phyloP scores from a whole-genome alignment of 2,329 filamentous ascomycete species.

The Berkeleyomyces basicola region DNA sequence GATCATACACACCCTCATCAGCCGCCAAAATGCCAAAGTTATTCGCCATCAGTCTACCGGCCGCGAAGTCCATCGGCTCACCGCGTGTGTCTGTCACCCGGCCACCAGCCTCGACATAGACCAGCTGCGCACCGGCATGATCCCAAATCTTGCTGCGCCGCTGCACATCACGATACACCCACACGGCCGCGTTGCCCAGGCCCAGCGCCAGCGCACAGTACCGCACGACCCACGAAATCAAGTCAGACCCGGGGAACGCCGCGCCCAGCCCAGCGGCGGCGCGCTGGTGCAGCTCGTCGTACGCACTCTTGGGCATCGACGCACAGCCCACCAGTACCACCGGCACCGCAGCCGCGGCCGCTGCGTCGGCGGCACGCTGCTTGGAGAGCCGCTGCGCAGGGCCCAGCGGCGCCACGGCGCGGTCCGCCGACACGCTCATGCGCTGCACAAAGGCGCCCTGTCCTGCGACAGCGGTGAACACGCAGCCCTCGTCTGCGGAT shows the following conservation, averaged over 20 bases:
- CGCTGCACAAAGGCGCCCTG: slow-evolving; percentile 32
- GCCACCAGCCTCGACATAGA: slow-evolving; percentile 41
- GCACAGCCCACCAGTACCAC: slow-evolving; percentile 32
- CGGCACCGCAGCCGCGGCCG: not conserved
- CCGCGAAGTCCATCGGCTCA: slow-evolving; percentile 30
- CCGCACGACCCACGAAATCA: slow-evolving; percentile 40
- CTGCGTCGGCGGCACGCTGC: not conserved
- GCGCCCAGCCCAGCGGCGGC: slow-evolving; percentile 28
- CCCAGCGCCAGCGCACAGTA: slow-evolving; percentile 38
- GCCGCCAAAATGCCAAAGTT: slow-evolving; percentile 43
- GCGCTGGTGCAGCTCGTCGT: slow-evolving; percentile 29
- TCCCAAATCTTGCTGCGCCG: slow-evolving; percentile 41
- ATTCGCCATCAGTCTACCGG: slow-evolving; percentile 29
- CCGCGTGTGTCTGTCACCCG: slow-evolving; percentile 38
- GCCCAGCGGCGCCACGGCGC: slow-evolving; percentile 5
- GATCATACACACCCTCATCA: slow-evolving; percentile 26
- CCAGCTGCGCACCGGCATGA: slow-evolving; percentile 41
- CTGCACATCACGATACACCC: slow-evolving; percentile 35
- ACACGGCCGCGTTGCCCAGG: slow-evolving; percentile 36
- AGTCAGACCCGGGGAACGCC: slow-evolving; percentile 30
- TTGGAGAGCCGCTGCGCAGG: slow-evolving; percentile 19
- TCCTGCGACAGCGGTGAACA: slow-evolving; percentile 33
- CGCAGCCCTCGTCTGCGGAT: slow-evolving; percentile 30
- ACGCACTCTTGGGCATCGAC: slow-evolving; percentile 29
- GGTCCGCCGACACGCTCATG: slow-evolving; percentile 19